Evolutionary conservation across 164 flowering plant genomes (phyloP).

Genomic region (Taxillus chinensis): DNA sequence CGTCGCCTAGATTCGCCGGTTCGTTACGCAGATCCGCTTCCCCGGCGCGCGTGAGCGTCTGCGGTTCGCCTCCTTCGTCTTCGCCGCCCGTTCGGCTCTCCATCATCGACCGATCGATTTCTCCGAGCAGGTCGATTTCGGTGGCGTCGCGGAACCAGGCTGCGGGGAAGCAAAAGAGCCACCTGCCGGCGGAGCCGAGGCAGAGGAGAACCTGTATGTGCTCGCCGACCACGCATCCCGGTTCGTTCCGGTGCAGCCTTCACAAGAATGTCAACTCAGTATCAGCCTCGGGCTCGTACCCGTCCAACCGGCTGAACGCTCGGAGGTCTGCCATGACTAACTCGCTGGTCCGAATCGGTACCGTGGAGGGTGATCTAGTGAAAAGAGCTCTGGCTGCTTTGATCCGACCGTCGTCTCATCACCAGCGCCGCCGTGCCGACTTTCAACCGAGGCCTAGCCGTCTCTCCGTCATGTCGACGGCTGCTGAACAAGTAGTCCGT

Average conservation of each 20-base stretch:
- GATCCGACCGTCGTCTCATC: constrained; percentile 83
- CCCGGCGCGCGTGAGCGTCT: constrained; percentile 19
- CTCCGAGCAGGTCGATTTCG: constrained; percentile 29
- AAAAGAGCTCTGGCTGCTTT: constrained; percentile 61
- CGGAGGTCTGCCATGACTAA: constrained; percentile 88
- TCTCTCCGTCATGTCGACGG: constrained; percentile 59
- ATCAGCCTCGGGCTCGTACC: constrained; percentile 17
- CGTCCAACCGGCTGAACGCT: constrained; percentile 52
- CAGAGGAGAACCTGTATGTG: constrained; percentile 56
- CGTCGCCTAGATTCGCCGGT: constrained; percentile 12
- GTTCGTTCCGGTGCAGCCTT: constrained; percentile 77
- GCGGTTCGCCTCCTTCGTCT: constrained; percentile 10
- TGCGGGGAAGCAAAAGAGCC: constrained; percentile 9
- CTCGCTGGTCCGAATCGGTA: constrained; percentile 76
- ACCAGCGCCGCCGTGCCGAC: constrained; percentile 43
- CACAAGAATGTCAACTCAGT: constrained; percentile 30
- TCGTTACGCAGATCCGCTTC: constrained; percentile 1
- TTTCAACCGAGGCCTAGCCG: constrained; percentile 72
- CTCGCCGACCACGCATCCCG: constrained; percentile 82
- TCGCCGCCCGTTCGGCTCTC: constrained; percentile 25
- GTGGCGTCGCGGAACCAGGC: constrained; percentile 12
- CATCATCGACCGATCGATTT: constrained; percentile 22
- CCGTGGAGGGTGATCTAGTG: constrained; percentile 84
- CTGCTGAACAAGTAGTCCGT: constrained; percentile 13
- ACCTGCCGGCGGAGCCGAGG: constrained; percentile 6